Base-by-base conservation (phyloP, 2,329 filamentous ascomycete species). In the Pseudopyrenochaeta lycopersici region DNA sequence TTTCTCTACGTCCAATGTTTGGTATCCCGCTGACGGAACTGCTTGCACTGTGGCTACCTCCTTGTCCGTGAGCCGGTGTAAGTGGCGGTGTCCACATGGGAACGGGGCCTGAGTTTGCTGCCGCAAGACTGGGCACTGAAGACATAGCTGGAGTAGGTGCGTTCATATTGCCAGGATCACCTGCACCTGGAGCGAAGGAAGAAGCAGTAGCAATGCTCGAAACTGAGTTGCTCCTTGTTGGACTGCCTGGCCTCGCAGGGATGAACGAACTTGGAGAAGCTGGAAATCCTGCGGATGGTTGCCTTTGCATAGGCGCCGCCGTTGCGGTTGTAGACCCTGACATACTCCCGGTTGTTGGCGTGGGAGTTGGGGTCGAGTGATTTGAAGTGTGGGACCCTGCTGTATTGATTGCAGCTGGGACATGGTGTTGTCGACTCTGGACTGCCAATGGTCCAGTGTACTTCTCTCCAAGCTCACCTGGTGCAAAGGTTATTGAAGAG, bases 31-130 rank as follows among this genome's bases (percentile, higher is more conserved):
- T 82, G 23, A 81, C 75, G n/a, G 80, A 80, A 60, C 80, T 84
- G 39, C 81, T 80, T 4, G 84, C 82, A 65, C 84, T 86, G 45
- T 86, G 83, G 5, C 50, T 75, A 4, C 76, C 72, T 46, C 66
- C 67, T 31, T 75, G 72, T 36, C 71, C 66, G 56, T 71, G 75
- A 53, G 85, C 79, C 5, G 94, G 94, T 2, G 94, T 98, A 73
- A 96, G 90, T 1, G 94, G 95, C 2, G 95, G 94, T 7, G 94
- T 97, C 32, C 90, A 91, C 66, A 96, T 86, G 0, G 92, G 90
- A 12, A 79, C 73, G n/a, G 75, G 73, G 1, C 82, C 83, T 1
- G 90, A 90, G 59, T 88, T 90, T 9, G 90, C 81, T 5, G 91
- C 91, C 11, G 90, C 87, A 21, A 96, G 86, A 46, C 88, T 84